Evolutionary conservation across 1,139 yeast genomes (phyloP), one percentile per base, ranked within the genome.

Genomic region (Yamadazyma oceani): DNA sequence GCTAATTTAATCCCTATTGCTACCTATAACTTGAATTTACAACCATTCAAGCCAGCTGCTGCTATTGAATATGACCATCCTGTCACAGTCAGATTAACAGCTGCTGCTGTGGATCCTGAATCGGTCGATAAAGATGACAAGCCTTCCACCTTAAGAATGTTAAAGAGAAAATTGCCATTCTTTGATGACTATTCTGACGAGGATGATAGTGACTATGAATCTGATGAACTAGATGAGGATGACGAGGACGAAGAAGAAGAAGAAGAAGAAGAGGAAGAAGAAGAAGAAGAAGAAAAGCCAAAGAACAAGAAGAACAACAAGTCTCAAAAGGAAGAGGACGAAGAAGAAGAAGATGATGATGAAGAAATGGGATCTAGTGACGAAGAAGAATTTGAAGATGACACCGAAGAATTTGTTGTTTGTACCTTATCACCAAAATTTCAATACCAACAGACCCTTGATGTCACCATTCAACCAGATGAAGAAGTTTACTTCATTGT

Each of bases 21-120:
- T 49, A 81, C 96, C 21, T 89, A 81, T 69, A 84, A 84, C 69
- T 74, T 88, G 66, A 88, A 86, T 51, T 77, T 90, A 48, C 73
- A 77, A 64, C 97, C 98, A 55, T 92, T 85, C 59, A 69, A 77
- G 51, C 95, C 96, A 50, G 80, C 81, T 36, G 89, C 90, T 44
- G 96, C 97, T 47, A 80, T 85, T 58, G 85, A 83, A 50, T 85
- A 82, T 41, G 95, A 85, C 45, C 82, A 81, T 60, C 96, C 97
- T 38, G 84, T 86, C 49, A 83, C 97, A 48, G 80, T 92, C 52
- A 85, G 95, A 66, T 64, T 92, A 57, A 90, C 97, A 41, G 78
- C 92, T 77, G 98, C 97, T 51, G 95, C 98, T 43, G 75, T 92
- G 56, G 97, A 92, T 66, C 95, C 96, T 46, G 86, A 80, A 57